Conservation (phyloP, 148 eudicot species). For the Fagopyrum homotropicum region DNA sequence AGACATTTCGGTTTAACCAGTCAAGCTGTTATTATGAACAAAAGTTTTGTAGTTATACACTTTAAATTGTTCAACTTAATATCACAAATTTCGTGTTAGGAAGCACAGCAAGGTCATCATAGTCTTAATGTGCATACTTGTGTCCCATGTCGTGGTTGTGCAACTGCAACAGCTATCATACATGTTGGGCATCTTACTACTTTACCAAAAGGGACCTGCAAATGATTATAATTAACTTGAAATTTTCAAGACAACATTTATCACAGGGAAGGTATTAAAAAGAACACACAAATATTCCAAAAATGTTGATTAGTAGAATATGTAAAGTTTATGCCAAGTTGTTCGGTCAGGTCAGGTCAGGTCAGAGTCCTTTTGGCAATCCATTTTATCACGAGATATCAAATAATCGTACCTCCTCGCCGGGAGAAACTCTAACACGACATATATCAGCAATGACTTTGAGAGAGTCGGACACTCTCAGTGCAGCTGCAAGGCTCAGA, state of each 20-base stretch:
- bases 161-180: constrained; percentile 75
- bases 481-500: constrained; percentile 70
- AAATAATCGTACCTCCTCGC: constrained; percentile 56
- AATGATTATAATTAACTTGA: neutral
- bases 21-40: neutral
- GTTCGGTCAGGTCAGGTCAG: neutral
- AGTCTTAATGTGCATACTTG: constrained; percentile 62
- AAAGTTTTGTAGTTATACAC: neutral
- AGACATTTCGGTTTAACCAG: neutral
- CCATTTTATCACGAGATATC: neutral
- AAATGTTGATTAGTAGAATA: constrained; percentile 3
- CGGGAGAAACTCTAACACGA: constrained; percentile 77
- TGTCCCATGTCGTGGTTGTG: constrained; percentile 97
- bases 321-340: neutral
- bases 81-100: neutral
- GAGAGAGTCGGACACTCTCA: constrained; percentile 85
- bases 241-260: neutral
- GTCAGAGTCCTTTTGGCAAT: neutral
- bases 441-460: constrained; percentile 55
- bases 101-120: constrained; percentile 12
- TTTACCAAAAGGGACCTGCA: constrained; percentile 95
- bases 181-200: constrained; percentile 84
- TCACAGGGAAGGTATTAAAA: constrained; percentile 4
- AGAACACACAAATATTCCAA: neutral
- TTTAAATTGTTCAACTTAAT: neutral